Percentiles rank a stretch among this genome's conserved stretches.
phyloP scores from a whole-genome alignment of 176 grass and related monocot genomes.

The Cocos nucifera region DNA sequence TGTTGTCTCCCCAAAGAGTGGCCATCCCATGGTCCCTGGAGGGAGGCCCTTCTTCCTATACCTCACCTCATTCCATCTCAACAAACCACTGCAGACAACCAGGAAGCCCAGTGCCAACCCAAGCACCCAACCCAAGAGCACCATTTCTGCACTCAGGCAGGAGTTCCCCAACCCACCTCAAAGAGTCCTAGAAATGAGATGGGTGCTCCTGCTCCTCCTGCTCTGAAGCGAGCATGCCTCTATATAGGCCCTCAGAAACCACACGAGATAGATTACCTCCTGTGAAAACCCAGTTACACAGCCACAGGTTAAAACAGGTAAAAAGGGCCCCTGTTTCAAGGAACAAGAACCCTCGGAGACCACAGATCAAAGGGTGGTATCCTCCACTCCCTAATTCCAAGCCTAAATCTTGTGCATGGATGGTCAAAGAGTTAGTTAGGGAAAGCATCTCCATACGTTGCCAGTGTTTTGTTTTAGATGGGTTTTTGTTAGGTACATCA shows the following conservation, averaged over 20 bases:
- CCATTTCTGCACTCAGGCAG: constrained; percentile 6
- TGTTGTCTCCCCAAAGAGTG: constrained; percentile 81
- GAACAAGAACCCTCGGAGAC: too few species aligned
- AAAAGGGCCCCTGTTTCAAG: too few species aligned
- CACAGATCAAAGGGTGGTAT: too few species aligned
- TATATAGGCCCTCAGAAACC: constrained; percentile 33
- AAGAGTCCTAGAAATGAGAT: background rate
- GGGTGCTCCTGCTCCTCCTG: constrained; percentile 9
- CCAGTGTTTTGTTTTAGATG: constrained; percentile 8
- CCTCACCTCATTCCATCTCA: constrained; percentile 80
- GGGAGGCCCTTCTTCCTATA: constrained; percentile 59
- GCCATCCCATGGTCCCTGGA: constrained; percentile 95
- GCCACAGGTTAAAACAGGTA: background rate
- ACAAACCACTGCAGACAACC: constrained; percentile 46
- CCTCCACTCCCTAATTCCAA: too few species aligned
- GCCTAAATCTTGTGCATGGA: too few species aligned
- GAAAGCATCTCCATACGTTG: background rate
- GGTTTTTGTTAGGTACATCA: background rate
- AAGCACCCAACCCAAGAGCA: constrained; percentile 18
- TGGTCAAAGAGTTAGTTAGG: background rate
- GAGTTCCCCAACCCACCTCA: background rate
- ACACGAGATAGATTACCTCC: background rate
- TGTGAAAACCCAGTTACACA: background rate
- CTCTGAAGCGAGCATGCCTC: constrained; percentile 7
- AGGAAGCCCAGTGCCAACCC: constrained; percentile 11